phyloP scores from a whole-genome alignment of 2,329 filamentous ascomycete genomes.

The Gliomastix tumulicola region DNA sequence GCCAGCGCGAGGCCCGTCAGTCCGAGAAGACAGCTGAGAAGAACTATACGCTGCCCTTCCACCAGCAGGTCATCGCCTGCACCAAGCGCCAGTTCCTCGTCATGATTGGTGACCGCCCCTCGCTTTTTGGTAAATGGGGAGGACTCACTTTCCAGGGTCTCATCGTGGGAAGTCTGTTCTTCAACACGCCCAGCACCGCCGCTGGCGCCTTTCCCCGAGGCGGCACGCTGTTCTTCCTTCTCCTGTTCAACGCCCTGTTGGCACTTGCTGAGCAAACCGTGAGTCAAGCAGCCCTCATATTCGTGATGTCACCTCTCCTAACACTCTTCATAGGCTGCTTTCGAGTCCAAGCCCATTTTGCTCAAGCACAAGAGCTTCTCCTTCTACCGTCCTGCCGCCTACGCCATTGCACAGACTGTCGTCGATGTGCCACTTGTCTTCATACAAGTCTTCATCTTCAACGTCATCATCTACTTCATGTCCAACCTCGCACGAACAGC shows the following conservation, averaged over 20 bases:
- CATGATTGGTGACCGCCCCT: conserved; percentile 66
- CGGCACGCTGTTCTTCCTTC: conserved; percentile 40
- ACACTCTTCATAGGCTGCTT: no score
- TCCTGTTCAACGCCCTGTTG: conserved; percentile 54
- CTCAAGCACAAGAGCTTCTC: conserved; percentile 66
- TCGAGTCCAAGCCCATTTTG: conserved; percentile 56
- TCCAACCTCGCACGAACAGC: conserved; percentile 59
- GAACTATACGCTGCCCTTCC: conserved; percentile 70
- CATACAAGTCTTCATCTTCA: conserved; percentile 59
- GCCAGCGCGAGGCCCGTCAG: conserved; percentile 47
- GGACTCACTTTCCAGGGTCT: conserved; percentile 69
- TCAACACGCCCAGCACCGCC: conserved; percentile 54
- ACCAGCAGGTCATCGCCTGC: conserved; percentile 63
- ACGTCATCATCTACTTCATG: conserved; percentile 72
- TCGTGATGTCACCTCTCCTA: no score
- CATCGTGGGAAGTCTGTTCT: conserved; percentile 76
- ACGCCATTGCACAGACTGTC: conserved; percentile 49
- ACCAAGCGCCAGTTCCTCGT: conserved; percentile 75
- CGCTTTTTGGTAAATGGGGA: conserved; percentile 72
- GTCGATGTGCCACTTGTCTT: conserved; percentile 57
- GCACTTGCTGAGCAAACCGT: conserved; percentile 69
- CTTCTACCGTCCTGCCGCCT: conserved; percentile 55
- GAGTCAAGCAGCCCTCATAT: no score
- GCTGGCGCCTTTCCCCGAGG: conserved; percentile 54
- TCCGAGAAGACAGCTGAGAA: conserved; percentile 61